Percentiles rank a stretch among this genome's conserved stretches.
Conservation (phyloP, 2,329 filamentous ascomycete genomes). For the Alternaria alternata region DNA sequence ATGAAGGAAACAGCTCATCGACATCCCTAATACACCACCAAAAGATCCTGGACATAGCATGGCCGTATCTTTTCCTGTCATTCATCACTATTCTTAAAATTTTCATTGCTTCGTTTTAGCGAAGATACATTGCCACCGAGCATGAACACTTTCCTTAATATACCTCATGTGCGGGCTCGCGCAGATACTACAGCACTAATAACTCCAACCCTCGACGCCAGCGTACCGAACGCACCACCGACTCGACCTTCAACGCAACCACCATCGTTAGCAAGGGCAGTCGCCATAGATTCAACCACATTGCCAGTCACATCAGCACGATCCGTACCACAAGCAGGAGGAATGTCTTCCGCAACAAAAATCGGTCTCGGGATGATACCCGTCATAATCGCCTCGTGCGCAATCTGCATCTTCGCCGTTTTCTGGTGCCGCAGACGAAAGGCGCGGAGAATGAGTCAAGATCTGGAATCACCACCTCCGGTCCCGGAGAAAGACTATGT, state of each 20-base stretch:
- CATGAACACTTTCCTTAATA: slow-evolving; percentile 11
- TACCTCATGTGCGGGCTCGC: slow-evolving; percentile 3
- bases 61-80: not conserved
- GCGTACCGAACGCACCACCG: not conserved
- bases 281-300: not conserved
- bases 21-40: not conserved
- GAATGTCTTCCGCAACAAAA: slow-evolving; percentile 22
- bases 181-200: slow-evolving; percentile 1
- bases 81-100: not conserved
- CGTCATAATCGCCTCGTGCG: slow-evolving; percentile 24
- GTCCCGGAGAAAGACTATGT: slow-evolving; percentile 26
- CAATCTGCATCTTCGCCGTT: slow-evolving; percentile 24
- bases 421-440: slow-evolving; percentile 29
- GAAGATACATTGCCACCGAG: not conserved
- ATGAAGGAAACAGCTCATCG: slow-evolving; percentile 1
- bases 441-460: slow-evolving; percentile 6
- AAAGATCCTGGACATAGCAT: not conserved
- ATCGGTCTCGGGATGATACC: slow-evolving; percentile 39
- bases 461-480: slow-evolving; percentile 4
- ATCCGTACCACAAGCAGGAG: not conserved
- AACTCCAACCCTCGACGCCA: not conserved
- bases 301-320: not conserved
- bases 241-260: not conserved
- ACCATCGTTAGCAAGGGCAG: not conserved
- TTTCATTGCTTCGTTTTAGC: not conserved